Base-by-base conservation (phyloP, 345 rosid species). In the Toxicodendron radicans region DNA sequence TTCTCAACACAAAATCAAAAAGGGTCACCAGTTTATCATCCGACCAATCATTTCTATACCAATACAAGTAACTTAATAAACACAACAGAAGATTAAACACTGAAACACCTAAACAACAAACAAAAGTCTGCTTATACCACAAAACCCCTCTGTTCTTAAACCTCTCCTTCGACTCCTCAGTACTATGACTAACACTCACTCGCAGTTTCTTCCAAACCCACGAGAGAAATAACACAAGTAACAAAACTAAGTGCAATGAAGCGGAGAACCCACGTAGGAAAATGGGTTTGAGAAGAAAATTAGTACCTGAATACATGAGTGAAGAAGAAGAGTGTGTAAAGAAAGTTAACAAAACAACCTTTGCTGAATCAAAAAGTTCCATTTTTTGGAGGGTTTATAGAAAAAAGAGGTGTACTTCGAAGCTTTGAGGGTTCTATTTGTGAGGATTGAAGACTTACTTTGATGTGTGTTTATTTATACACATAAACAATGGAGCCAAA, bases 11-110 rank as follows among this genome's bases (percentile, higher is more conserved):
- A 64, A 83, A 86, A 85, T 94, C 94, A 68, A 81, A 79, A 76
- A 90, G 79, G 71, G 85, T 84, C 58, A 86, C 86, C 66, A 87
- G 65, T 12, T 80, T 75, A 61, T 58, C 76, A 74, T 83, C 90
- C 33, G 81, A 85, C 94, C 92, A 89, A 43, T 71, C 87, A 79
- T 85, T 86, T 67, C 67, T 79, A 78, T 84, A 83, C 97, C 94
- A 85, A 68, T 78, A 86, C 66, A 92, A 89, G 77, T 91, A 89
- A 74, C 85, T 88, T 65, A 87, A 64, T 18, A 79, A 78, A 75
- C 90, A 81, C 41, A 84, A 74, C 33, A 80, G 78, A 35, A 90
- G 74, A 76, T 84, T 88, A 71, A 88, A 83, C 64, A 81, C 66
- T 12, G 92, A 86, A 69, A 92, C 75, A 53, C 88, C 84, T 20